These are phyloP conservation scores for Lepidium campestre DNA, from an alignment of 441 rosid species.

Conservation along the genomic window DNA sequence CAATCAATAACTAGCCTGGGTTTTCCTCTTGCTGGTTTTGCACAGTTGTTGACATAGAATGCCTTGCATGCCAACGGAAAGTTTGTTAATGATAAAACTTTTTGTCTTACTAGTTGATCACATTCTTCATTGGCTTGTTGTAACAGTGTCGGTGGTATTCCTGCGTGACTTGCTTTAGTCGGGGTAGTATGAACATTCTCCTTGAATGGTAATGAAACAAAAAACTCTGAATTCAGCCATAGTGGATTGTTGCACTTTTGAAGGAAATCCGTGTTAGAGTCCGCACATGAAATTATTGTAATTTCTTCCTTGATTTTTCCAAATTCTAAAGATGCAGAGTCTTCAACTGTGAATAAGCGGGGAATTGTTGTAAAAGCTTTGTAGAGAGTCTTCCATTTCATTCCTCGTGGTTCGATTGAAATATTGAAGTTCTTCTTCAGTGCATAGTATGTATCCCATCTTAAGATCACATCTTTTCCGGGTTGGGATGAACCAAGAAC, in stretches of 20 bases:
- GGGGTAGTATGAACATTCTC: not conserved
- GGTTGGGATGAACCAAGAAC: not conserved
- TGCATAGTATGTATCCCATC: not conserved
- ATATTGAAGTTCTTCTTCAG: not conserved
- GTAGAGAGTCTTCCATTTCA: not conserved
- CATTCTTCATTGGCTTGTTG: not conserved
- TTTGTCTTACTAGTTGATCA: not conserved
- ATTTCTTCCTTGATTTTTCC: not conserved
- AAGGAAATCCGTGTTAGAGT: not conserved
- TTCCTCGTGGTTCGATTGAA: not conserved
- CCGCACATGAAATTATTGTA: not conserved
- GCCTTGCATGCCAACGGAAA: not conserved
- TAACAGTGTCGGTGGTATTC: not conserved
- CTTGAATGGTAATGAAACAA: not conserved
- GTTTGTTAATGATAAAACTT: not conserved
- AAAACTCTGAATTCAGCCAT: not conserved
- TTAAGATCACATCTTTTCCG: too few relatives aligned
- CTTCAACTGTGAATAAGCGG: not conserved
- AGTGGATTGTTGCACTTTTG: not conserved
- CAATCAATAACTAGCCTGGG: not conserved
- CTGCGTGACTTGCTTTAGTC: not conserved
- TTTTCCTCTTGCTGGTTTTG: not conserved
- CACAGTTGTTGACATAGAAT: not conserved
- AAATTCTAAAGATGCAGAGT: fast-evolving
- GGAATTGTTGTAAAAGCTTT: not conserved